These are phyloP conservation scores for Casuarina cunninghamiana DNA, from an alignment of 306 rosid species.

Conservation along the genomic window DNA sequence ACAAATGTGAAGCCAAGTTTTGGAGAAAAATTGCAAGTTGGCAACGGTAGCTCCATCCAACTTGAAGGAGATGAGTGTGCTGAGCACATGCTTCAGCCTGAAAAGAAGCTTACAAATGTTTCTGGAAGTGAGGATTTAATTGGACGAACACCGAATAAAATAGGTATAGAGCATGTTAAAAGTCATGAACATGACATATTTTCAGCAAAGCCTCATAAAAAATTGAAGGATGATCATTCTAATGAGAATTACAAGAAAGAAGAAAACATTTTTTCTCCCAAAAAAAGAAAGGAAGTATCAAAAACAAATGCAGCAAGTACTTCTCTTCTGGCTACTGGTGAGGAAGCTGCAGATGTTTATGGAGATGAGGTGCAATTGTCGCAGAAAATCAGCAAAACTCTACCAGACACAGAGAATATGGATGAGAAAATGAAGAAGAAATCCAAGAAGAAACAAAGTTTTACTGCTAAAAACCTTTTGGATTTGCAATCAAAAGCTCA, in stretches of 20 bases:
- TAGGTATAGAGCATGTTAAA: slow-evolving; percentile 22
- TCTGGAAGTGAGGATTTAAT: slow-evolving; percentile 21
- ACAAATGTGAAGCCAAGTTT: slow-evolving; percentile 23
- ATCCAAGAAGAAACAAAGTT: slow-evolving; percentile 46
- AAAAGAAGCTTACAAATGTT: slow-evolving; percentile 38
- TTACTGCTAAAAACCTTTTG: slow-evolving; percentile 32
- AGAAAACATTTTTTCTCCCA: slow-evolving; percentile 39
- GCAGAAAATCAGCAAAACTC: slow-evolving; percentile 35
- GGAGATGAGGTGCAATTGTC: slow-evolving; percentile 29
- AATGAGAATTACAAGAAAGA: slow-evolving; percentile 54
- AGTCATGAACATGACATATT: slow-evolving; percentile 30
- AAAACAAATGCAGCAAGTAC: slow-evolving; percentile 30
- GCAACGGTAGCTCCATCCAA: background rate
- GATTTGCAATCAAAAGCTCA: slow-evolving; percentile 39
- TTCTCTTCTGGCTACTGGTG: slow-evolving; percentile 12
- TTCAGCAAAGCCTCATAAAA: slow-evolving; percentile 40
- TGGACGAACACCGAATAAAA: slow-evolving; percentile 18
- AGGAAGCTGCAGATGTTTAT: slow-evolving; percentile 15
- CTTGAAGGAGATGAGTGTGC: slow-evolving; percentile 16
- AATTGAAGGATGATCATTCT: slow-evolving; percentile 55
- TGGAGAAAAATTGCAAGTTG: slow-evolving; percentile 10
- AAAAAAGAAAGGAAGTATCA: slow-evolving; percentile 27
- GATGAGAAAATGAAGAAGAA: slow-evolving; percentile 40
- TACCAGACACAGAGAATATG: slow-evolving; percentile 31
- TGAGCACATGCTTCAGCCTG: slow-evolving; percentile 30